These are phyloP conservation scores for Melaleuca quinquenervia DNA, from an alignment of 345 rosid species.

Conservation along the genomic window DNA sequence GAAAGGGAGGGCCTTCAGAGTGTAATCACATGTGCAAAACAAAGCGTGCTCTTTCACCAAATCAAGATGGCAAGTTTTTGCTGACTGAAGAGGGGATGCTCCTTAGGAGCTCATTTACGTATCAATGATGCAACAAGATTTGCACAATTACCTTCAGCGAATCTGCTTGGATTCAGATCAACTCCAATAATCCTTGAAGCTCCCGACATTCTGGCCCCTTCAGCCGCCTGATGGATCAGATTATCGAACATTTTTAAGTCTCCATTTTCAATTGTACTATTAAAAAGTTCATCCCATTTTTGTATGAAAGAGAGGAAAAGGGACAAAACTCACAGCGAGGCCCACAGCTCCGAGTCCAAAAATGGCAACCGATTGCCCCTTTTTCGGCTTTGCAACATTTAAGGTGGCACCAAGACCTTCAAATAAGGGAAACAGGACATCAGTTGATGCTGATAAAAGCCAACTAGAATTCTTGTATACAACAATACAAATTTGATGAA, in stretches of 20 bases:
- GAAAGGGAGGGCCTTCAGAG: neutral
- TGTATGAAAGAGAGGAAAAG: neutral
- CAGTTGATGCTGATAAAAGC: neutral
- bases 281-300: too few species aligned
- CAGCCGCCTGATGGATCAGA: slow-evolving; percentile 13
- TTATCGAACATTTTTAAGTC: neutral
- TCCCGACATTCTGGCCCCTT: slow-evolving; percentile 25
- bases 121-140: neutral
- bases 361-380: slow-evolving; percentile 22
- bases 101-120: too few species aligned
- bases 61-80: too few species aligned
- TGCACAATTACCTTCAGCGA: slow-evolving; percentile 9
- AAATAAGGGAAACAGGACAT: neutral
- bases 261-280: too few species aligned
- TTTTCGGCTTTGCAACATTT: slow-evolving; percentile 28
- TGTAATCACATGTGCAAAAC: neutral
- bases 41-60: too few species aligned
- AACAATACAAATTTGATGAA: too few species aligned
- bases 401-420: slow-evolving; percentile 29
- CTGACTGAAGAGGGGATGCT: too few species aligned
- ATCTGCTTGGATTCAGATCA: slow-evolving; percentile 22
- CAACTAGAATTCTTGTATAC: neutral
- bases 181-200: slow-evolving; percentile 25
- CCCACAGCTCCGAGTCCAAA: slow-evolving; percentile 24
- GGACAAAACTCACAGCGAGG: slow-evolving; percentile 9